A percentile compares a stretch with the other conserved stretches of the same genome.
phyloP scores from a whole-genome alignment of 1,284 basidiomycete genomes.

The Pseudomicrostroma phylloplanum region DNA sequence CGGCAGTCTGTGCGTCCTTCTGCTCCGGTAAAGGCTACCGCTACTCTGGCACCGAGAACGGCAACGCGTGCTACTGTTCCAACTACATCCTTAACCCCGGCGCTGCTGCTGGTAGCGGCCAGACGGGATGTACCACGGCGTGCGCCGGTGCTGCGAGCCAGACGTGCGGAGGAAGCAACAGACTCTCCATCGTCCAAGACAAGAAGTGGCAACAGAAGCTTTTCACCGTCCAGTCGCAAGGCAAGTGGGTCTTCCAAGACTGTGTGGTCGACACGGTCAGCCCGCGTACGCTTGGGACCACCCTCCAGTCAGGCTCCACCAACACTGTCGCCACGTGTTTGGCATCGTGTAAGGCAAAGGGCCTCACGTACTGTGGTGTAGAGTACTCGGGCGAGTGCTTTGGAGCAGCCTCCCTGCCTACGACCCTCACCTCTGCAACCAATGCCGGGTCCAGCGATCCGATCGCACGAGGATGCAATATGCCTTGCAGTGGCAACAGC shows the following conservation, averaged over 20 bases:
- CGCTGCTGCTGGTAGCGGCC: too few relatives aligned
- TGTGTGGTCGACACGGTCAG: slow-evolving; percentile 11
- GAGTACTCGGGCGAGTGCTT: slow-evolving; percentile 42
- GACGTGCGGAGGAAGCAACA: slow-evolving; percentile 14
- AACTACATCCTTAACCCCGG: background rate
- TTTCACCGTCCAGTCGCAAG: slow-evolving; percentile 11
- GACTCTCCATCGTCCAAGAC: slow-evolving; percentile 13
- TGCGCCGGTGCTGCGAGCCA: slow-evolving; percentile 10
- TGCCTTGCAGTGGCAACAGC: slow-evolving; percentile 43
- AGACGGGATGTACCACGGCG: background rate
- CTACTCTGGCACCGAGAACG: background rate
- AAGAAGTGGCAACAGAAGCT: slow-evolving; percentile 13
- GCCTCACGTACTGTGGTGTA: slow-evolving; percentile 27
- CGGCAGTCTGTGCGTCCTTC: background rate
- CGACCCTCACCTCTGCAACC: background rate
- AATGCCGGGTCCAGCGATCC: background rate
- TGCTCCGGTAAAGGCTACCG: background rate
- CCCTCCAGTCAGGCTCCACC: slow-evolving; percentile 4
- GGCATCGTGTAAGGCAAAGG: slow-evolving; percentile 26
- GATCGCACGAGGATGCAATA: slow-evolving; percentile 34
- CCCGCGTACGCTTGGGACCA: slow-evolving; percentile 8
- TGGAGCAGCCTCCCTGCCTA: slow-evolving; percentile 7
- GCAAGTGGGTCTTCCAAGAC: slow-evolving; percentile 12
- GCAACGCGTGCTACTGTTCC: background rate
- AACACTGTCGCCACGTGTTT: slow-evolving; percentile 29